Evolutionary conservation across 2,329 filamentous ascomycete species (phyloP).

Genomic region (Penicillium sp.): DNA sequence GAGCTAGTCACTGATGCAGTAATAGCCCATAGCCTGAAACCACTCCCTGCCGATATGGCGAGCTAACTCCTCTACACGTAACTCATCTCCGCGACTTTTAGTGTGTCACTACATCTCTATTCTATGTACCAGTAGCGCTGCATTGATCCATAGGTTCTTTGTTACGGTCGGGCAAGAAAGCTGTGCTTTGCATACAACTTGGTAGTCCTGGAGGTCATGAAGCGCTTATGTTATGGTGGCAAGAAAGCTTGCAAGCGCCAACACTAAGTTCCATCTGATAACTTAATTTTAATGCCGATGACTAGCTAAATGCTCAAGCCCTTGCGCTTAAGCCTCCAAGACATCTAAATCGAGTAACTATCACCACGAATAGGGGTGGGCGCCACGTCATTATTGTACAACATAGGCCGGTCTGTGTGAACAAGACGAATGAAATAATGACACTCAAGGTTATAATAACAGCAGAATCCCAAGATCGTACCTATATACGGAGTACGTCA

Average conservation of each 20-base stretch:
- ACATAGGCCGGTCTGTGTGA: neutral
- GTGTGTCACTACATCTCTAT: neutral
- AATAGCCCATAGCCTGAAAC: neutral
- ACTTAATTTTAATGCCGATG: slow-evolving; percentile 10
- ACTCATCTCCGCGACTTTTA: neutral
- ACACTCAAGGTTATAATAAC: neutral
- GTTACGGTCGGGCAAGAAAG: neutral
- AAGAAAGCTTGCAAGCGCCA: neutral
- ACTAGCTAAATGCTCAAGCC: neutral
- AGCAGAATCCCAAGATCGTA: neutral
- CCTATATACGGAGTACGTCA: slow-evolving; percentile 7
- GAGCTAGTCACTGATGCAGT: neutral
- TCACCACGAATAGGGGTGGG: neutral
- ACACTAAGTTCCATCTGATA: slow-evolving; percentile 16
- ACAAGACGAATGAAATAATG: neutral
- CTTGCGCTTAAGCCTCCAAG: neutral
- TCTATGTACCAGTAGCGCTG: neutral
- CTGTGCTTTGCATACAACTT: too few relatives aligned
- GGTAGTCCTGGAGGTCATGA: neutral
- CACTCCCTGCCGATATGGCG: neutral
- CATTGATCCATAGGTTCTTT: neutral
- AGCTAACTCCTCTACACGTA: neutral
- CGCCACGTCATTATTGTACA: slow-evolving; percentile 6
- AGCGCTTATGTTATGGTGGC: neutral
- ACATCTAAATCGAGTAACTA: neutral